These are phyloP conservation scores for Butyriboletus appendiculatus DNA, from an alignment of 1,284 basidiomycete genomes.

Conservation along the genomic window DNA sequence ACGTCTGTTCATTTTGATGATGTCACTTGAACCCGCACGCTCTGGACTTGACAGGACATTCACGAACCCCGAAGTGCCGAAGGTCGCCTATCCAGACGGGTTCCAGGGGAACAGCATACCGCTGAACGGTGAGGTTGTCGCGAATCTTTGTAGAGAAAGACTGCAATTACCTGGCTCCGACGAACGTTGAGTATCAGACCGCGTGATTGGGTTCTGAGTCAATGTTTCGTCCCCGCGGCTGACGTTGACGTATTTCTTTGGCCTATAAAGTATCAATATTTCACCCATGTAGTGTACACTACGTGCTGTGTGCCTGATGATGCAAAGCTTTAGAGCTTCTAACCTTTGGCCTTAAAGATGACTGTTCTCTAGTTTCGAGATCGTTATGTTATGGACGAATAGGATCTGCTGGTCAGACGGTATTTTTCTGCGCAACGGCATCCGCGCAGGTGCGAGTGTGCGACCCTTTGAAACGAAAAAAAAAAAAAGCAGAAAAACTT, in stretches of 20 bases:
- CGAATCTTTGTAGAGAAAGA: slow-evolving; percentile 45
- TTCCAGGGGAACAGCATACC: slow-evolving; percentile 59
- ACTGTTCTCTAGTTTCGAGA: no score
- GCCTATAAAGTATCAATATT: no score
- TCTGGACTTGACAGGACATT: slow-evolving; percentile 41
- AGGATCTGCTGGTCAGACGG: no score
- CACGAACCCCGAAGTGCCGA: slow-evolving; percentile 48
- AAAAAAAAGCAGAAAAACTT: no score
- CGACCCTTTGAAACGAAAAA: no score
- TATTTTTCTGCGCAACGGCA: no score
- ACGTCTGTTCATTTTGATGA: not conserved
- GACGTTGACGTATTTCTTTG: not conserved
- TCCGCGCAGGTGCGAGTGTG: no score
- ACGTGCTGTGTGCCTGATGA: no score
- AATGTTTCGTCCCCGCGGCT: not conserved
- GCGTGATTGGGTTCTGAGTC: not conserved
- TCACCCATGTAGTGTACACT: not conserved
- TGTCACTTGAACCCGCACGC: no score
- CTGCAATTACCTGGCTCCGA: slow-evolving; percentile 25
- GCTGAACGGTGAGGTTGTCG: slow-evolving; percentile 51
- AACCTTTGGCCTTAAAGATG: no score
- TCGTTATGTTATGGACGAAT: no score
- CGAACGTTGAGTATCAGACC: not conserved
- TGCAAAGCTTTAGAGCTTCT: no score
- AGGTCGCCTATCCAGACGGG: slow-evolving; percentile 47